Evolutionary conservation across 768 basidiomycete species (phyloP), one percentile per base, ranked within the genome.

Genomic region (Leucocoprinus leucothites): DNA sequence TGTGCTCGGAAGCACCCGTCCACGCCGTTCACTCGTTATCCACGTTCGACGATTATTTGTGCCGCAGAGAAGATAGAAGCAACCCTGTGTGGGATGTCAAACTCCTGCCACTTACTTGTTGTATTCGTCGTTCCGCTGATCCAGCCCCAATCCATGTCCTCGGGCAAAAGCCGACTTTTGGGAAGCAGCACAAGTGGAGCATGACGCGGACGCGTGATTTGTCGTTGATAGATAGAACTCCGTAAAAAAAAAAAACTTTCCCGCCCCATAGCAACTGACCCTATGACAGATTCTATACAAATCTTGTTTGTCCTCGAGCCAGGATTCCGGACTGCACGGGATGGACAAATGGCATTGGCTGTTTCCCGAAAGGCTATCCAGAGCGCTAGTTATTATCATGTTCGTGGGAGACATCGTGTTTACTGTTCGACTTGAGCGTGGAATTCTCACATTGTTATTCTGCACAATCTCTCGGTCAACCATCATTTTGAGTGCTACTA

Each of bases 261-360:
- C 54, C 47, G 46, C 53, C 53, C 53, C 40, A 55, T 55, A 55
- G 46, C 53, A 55, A 55, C 54, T 42, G 28, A 36, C 21, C 19
- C 47, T 9, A 38, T 48, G 31, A 31, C 31, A 31, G 31, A 31
- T 31, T 31, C 31, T 31, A 31, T 11, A 45, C 38, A 45, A 31
- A 51, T 51, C 40, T 40, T 14, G n/a, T 44, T 35, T 35, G 28
- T 35, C 48, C 9, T 56, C 38, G 24, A 55, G 46, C 46, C 46
- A 28, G 26, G 35, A 21, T 56, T 56, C 47, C 54, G 38, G 54
- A 9, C 16, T 34, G 48, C 13, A 26, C 47, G 48, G 40, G 28
- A 42, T 40, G 38, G 28, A 22, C 40, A 13, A 49, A 34, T 48
- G 25, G n/a, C 26, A 9, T 36, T 53, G 51, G 26, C 43, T 53